phyloP scores from a whole-genome alignment of 2,329 filamentous ascomycete species.

The Pyrenochaeta sp. region DNA sequence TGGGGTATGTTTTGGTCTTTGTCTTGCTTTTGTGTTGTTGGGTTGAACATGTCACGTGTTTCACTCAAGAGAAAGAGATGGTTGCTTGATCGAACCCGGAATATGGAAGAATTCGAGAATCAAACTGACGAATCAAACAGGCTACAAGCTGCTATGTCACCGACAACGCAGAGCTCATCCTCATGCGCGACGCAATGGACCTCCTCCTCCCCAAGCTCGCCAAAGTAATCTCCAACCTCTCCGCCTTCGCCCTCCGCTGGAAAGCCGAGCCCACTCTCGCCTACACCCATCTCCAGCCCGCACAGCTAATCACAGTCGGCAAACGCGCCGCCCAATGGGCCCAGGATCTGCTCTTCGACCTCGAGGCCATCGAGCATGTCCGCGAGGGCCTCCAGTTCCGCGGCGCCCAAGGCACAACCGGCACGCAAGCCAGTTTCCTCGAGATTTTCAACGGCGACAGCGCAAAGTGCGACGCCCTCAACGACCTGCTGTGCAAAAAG shows the following conservation, averaged over 20 bases:
- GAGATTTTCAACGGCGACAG: slow-evolving; percentile 70
- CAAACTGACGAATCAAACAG: no score
- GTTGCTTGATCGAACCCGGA: no score
- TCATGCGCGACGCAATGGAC: slow-evolving; percentile 76
- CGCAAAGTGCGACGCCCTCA: slow-evolving; percentile 66
- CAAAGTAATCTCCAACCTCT: slow-evolving; percentile 77
- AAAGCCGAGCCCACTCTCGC: slow-evolving; percentile 76
- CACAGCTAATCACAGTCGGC: slow-evolving; percentile 71
- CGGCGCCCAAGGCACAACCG: slow-evolving; percentile 61
- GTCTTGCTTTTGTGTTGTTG: neutral
- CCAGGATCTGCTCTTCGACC: slow-evolving; percentile 77
- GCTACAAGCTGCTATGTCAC: slow-evolving; percentile 38
- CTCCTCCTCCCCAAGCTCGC: slow-evolving; percentile 80
- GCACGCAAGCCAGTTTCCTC: slow-evolving; percentile 70
- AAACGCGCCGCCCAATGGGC: slow-evolving; percentile 76
- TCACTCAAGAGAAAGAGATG: no score
- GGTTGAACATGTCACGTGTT: neutral
- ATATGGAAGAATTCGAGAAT: no score
- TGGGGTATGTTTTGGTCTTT: slow-evolving; percentile 63
- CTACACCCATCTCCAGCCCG: slow-evolving; percentile 77
- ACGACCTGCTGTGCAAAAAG: slow-evolving; percentile 70
- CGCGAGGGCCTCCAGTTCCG: slow-evolving; percentile 76
- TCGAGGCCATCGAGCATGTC: slow-evolving; percentile 74
- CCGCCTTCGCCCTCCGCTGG: slow-evolving; percentile 74
- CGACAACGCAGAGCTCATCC: slow-evolving; percentile 58